Evolutionary conservation across 257 asterid species (phyloP).

Genomic region (Capsicum chinense): DNA sequence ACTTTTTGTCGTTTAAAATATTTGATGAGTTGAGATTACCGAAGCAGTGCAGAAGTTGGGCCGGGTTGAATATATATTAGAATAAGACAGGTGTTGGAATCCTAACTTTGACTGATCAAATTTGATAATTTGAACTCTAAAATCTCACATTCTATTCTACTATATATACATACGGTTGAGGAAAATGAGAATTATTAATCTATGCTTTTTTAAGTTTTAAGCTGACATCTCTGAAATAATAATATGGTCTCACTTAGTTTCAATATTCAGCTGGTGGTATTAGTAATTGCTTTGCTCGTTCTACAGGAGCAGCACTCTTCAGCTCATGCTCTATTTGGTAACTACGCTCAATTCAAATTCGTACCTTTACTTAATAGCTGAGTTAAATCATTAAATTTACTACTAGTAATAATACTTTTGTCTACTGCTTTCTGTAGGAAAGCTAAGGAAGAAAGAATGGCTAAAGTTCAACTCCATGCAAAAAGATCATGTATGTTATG

Average conservation of each 20-base stretch:
- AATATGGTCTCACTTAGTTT: slow-evolving; percentile 45
- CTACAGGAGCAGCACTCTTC: slow-evolving; percentile 27
- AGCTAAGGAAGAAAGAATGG: background rate
- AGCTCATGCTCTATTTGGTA: slow-evolving; percentile 55
- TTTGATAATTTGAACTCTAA: slow-evolving; percentile 55
- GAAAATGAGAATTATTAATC: slow-evolving; percentile 21
- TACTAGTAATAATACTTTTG: background rate
- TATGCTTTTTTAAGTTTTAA: background rate
- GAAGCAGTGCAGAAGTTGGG: slow-evolving; percentile 49
- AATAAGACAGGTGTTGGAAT: slow-evolving; percentile 57
- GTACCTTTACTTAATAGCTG: background rate
- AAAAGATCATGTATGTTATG: background rate
- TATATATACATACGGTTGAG: slow-evolving; percentile 18
- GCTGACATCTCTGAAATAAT: slow-evolving; percentile 35
- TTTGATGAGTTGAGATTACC: slow-evolving; percentile 59
- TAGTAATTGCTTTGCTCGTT: background rate
- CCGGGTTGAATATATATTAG: slow-evolving; percentile 5
- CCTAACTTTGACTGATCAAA: slow-evolving; percentile 61
- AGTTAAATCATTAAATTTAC: too few relatives aligned
- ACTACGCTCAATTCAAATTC: background rate
- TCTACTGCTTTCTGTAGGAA: slow-evolving; percentile 11
- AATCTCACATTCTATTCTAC: slow-evolving; percentile 39
- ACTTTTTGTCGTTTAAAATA: slow-evolving; percentile 33
- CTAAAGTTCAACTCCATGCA: background rate
- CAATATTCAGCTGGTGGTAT: slow-evolving; percentile 48